A percentile compares a stretch with the other conserved stretches of the same genome.
Conservation (phyloP, 1,139 yeast genomes). For the Kazachstania sp. region DNA sequence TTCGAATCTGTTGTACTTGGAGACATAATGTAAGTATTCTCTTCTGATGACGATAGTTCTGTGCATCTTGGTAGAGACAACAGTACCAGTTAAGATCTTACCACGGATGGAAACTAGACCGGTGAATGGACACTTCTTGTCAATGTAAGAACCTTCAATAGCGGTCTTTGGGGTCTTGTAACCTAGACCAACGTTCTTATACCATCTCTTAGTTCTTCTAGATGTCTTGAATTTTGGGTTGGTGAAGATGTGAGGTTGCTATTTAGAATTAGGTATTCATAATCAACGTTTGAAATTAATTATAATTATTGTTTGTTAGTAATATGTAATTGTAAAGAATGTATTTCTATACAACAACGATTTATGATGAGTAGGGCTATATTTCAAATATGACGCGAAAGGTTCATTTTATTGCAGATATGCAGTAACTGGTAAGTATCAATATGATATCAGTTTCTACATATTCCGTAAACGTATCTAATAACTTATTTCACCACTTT, state of each 20-base stretch:
- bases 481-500: no score
- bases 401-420: no score
- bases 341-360: no score
- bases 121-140: slow-evolving; percentile 99
- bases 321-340: neutral
- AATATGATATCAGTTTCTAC: neutral
- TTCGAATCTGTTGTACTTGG: slow-evolving; percentile 99
- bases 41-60: slow-evolving; percentile 99
- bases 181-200: slow-evolving; percentile 99
- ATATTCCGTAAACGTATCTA: no score
- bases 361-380: no score
- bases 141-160: slow-evolving; percentile 97
- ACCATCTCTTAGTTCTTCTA: slow-evolving; percentile 99
- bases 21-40: slow-evolving; percentile 99
- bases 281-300: slow-evolving; percentile 8
- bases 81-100: slow-evolving; percentile 97
- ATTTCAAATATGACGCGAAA: no score
- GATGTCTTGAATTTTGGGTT: slow-evolving; percentile 99
- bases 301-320: neutral
- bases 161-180: slow-evolving; percentile 99
- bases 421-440: no score
- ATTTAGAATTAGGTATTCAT: slow-evolving; percentile 10
- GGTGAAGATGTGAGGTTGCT: slow-evolving; percentile 99
- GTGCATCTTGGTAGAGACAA: slow-evolving; percentile 99
- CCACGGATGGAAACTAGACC: slow-evolving; percentile 99